These are phyloP conservation scores for Darksidea phi DNA, from an alignment of 495 filamentous ascomycete genomes.

Conservation along the genomic window DNA sequence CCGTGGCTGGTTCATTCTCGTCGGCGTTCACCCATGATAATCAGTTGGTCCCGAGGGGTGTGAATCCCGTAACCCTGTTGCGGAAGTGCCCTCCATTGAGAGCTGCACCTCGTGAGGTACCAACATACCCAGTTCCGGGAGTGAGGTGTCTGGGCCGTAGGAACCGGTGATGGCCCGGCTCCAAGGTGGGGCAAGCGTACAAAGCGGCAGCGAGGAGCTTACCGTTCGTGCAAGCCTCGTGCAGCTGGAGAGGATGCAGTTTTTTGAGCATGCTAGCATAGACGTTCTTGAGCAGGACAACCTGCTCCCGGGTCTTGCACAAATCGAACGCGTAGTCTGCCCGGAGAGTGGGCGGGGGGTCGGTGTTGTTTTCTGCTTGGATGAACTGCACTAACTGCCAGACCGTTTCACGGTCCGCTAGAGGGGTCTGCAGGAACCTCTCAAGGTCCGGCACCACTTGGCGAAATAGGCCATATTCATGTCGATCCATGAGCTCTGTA, in stretches of 20 bases:
- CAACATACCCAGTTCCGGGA: too few relatives aligned
- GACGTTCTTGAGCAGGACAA: slow-evolving; percentile 7
- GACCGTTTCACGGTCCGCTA: not conserved
- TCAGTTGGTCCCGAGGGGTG: too few relatives aligned
- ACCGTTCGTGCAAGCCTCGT: not conserved
- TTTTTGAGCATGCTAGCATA: slow-evolving; percentile 5
- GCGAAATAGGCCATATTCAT: not conserved
- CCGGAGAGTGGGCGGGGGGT: not conserved
- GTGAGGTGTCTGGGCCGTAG: too few relatives aligned
- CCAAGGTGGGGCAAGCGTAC: not conserved
- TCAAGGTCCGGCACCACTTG: not conserved
- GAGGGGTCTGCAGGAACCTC: not conserved
- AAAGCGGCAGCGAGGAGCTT: not conserved
- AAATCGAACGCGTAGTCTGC: slow-evolving; percentile 16
- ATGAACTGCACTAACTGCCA: slow-evolving; percentile 18
- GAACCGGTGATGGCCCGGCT: too few relatives aligned
- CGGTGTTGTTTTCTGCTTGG: not conserved
- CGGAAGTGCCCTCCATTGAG: too few relatives aligned
- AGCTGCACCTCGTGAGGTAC: too few relatives aligned
- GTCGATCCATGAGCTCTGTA: not conserved
- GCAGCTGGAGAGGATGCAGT: not conserved
- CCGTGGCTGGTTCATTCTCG: too few relatives aligned
- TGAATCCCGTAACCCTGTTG: too few relatives aligned
- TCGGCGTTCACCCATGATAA: too few relatives aligned
- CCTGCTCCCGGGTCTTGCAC: slow-evolving; percentile 14